Base-by-base conservation (phyloP, 2,329 filamentous ascomycete species). In the Diaporthe citriasiana region DNA sequence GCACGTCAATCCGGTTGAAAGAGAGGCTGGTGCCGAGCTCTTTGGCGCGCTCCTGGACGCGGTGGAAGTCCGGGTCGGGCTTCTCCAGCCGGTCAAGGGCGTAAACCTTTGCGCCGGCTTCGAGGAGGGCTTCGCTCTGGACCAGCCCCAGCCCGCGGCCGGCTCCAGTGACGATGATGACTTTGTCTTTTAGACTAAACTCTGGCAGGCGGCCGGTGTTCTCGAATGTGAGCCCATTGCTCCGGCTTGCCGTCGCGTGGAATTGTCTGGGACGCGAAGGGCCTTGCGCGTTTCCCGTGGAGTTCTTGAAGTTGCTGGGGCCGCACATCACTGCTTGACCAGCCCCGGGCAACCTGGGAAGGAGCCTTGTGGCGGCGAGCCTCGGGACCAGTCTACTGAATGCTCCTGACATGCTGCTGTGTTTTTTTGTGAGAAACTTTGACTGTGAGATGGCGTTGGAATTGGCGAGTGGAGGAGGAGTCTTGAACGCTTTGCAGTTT, bases 1-100 rank as follows among this genome's bases (percentile, higher is more conserved):
- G 90, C 25, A 97, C 94, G 80, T 98, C 95, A 74, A 95, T 90
- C 77, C 92, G 91, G 79, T 93, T 91, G 85, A 97, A 97, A 70
- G 91, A 87, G 56, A 97, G 83, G 63, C 88, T 89, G 1, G 91
- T 92, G 77, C 88, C 89, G n/a, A 95, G 87, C 79, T 93, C 90
- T 45, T 85, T 84, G 51, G 93, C 93, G 69, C 90, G 88, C 76
- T 89, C 85, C 69, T 93, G 91, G 71, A 95, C 87, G 51, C 85
- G 84, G 73, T 88, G 88, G 82, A 95, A 97, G 73, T 91, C 83
- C 4, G 83, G 77, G 15, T 85, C 82, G 0, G 91, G 91, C 76
- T 88, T 85, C 7, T 87, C 84, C 33, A 93, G 87, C 45, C 90
- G 86, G 81, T 94, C 92, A 70, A 93, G 85, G 47, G 90, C 90